Evolutionary conservation across 768 basidiomycete genomes (phyloP), one percentile per base, ranked within the genome.

Genomic region (Boletus rubroflammeus): DNA sequence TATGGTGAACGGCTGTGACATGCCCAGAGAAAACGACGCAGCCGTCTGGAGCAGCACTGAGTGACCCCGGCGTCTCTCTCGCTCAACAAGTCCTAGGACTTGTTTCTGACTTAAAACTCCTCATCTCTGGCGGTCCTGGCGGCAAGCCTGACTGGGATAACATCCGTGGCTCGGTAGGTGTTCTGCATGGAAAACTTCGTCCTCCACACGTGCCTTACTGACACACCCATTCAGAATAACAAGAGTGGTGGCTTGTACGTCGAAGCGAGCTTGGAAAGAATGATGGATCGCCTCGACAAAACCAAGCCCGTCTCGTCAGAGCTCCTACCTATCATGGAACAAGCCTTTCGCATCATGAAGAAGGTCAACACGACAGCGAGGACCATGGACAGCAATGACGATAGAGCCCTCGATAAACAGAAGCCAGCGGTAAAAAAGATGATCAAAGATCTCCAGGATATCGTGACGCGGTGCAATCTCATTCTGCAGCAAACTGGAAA

Each of bases 391-490:
- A 44, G 52, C 19, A 21, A 45, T 1, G 32, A 59, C 1, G 56
- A 59, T 19, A n/a, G 3, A 23, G 50, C 25, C 17, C 36, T 60
- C 19, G 19, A 45, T 8, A 55, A 60, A 26, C 36, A 54, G 36
- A 47, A 54, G 34, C 17, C 50, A 1, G 40, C 15, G 25, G 53
- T 62, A 5, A 53, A 62, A 13, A 50, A 36, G 51, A 62, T 61
- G 60, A 62, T 53, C 21, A 51, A 54, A 5, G 26, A 41, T 15
- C 50, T 62, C 15, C 55, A 50, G 23, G 47, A 28, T 14, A 55
- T 58, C n/a, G 61, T 61, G n/a, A 62, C 61, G 11, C 59, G 47
- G 36, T 62, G 61, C 38, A 62, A 61, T 32, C 60, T 61, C 21
- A 55, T 62, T 40, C 50, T 61, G 11, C 61, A 54, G 28, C 61